Base-by-base conservation (phyloP, 2,329 filamentous ascomycete species). In the Zymoseptoria passerinii region DNA sequence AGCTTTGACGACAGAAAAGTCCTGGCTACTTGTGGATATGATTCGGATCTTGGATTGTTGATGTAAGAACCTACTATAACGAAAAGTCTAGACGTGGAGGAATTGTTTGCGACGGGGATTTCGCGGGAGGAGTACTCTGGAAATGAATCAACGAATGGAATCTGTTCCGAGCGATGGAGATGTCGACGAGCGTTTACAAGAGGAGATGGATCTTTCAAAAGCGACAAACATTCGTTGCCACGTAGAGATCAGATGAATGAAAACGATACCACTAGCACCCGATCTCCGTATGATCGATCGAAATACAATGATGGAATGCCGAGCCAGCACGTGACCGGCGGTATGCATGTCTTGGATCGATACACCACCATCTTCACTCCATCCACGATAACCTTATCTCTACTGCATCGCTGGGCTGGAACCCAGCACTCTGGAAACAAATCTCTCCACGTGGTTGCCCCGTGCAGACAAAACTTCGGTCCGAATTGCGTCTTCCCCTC, bases 1-100 rank as follows among this genome's bases (percentile, higher is more conserved):
- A 44, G 35, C 35, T 44, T 58, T 55, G 52, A 55, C 29, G 52
- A 52, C 16, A n/a, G 23, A 20, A 40, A 58, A 27, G 48, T 23
- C 4, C n/a, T 44, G 35, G 35, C 35, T 44, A n/a, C n/a, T 16
- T 44, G 35, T 44, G 35, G 6, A 44, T 44, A 44, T n/a, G 16
- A 44, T 16, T 13, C 13, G 35, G 35, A 6, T 44, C 16, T 44
- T 44, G 13, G 13, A 44, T 16, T 44, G 35, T n/a, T 44, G 35
- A 44, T 13, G 35, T 13, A 44, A 16, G n/a, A 44, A 40, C 5
- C 2, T 44, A 44, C 35, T n/a, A 44, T 16, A 44, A 44, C n/a
- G 35, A 44, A 16, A 44, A 44, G 35, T 13, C 35, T 44, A n/a
- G 35, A 44, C 13, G 35, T 44, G 13, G 35, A 44, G 35, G 35